These are phyloP conservation scores for Backusella luteola DNA, from an alignment of 192 early-diverging fungal species.

Conservation along the genomic window DNA sequence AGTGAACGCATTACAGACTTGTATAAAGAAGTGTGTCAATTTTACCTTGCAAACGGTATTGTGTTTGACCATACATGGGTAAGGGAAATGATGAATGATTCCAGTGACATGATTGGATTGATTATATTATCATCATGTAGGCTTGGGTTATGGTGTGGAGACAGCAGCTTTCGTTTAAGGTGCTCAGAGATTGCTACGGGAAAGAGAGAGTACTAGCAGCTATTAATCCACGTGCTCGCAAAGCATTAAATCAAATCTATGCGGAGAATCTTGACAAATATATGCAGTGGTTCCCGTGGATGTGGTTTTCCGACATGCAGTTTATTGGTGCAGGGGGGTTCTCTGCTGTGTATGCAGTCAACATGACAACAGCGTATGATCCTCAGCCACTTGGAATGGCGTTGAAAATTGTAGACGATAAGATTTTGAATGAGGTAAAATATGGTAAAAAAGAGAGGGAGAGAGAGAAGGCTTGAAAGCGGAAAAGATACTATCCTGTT, in stretches of 20 bases:
- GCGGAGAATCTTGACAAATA: constrained; percentile 25
- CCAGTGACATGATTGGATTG: background rate
- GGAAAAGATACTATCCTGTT: background rate
- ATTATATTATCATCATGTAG: constrained; percentile 4
- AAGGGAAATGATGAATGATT: constrained; percentile 1
- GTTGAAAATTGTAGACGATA: constrained; percentile 35
- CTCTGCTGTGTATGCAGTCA: constrained; percentile 31
- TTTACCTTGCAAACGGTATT: constrained; percentile 18
- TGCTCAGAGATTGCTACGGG: constrained; percentile 14
- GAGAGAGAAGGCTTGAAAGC: background rate
- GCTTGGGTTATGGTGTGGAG: constrained; percentile 34
- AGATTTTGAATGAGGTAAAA: constrained; percentile 35
- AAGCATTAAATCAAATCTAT: constrained; percentile 30
- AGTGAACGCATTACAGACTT: constrained; percentile 8
- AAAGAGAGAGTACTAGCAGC: constrained; percentile 17
- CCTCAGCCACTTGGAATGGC: constrained; percentile 22
- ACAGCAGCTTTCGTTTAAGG: constrained; percentile 30
- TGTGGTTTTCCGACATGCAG: constrained; percentile 34
- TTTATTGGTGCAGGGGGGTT: constrained; percentile 38
- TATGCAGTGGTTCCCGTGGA: constrained; percentile 39
- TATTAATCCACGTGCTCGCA: constrained; percentile 25
- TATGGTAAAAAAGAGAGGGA: background rate
- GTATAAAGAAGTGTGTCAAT: constrained; percentile 17
- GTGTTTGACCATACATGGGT: constrained; percentile 34
- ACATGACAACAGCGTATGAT: constrained; percentile 23